Percentiles rank a stretch among this genome's conserved stretches.
phyloP scores from a whole-genome alignment of 2,329 filamentous ascomycete species.

The Teratosphaeria zuluensis region DNA sequence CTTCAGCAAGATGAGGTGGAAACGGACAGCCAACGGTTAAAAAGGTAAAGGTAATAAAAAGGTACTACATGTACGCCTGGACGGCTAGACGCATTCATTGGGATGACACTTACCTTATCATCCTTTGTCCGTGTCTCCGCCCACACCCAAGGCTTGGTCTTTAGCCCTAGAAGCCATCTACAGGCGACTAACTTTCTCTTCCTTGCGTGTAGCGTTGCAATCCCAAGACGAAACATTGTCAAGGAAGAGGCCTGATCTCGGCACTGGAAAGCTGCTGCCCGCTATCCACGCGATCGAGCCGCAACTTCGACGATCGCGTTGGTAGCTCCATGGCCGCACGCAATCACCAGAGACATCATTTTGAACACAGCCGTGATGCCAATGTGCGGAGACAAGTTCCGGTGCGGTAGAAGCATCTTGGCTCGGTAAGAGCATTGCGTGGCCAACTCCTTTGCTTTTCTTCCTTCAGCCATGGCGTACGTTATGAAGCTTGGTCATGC shows the following conservation, averaged over 20 bases:
- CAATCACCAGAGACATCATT: not conserved
- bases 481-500: not conserved
- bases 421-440: not conserved
- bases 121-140: not conserved
- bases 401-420: not conserved
- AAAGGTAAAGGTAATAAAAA: not conserved
- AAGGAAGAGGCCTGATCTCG: not conserved
- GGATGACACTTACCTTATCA: not conserved
- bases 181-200: not conserved
- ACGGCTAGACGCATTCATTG: not conserved
- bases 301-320: not conserved
- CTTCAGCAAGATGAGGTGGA: not conserved
- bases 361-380: not conserved
- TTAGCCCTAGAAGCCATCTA: not conserved
- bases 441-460: not conserved
- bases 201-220: not conserved
- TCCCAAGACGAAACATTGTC: not conserved
- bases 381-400: not conserved
- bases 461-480: not conserved
- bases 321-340: not conserved
- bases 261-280: not conserved
- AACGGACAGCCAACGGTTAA: not conserved
- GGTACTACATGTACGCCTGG: not conserved
- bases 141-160: not conserved
- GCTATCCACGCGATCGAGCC: not conserved